Evolutionary conservation across 257 asterid genomes (phyloP).

Genomic region (Mentha longifolia): DNA sequence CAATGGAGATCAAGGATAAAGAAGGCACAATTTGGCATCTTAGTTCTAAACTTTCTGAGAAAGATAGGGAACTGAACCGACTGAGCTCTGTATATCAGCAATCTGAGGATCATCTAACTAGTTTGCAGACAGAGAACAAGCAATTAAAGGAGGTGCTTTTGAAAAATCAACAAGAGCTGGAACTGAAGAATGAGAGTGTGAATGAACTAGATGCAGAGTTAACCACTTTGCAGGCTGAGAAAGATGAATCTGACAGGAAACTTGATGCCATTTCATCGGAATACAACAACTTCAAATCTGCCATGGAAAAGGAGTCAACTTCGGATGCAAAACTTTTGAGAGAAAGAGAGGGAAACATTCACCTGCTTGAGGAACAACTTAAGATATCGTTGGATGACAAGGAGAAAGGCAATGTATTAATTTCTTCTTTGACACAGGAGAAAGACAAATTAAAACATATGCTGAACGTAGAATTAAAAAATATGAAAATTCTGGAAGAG

Average conservation of each 20-base stretch:
- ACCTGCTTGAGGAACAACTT: constrained; percentile 59
- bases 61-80: constrained; percentile 49
- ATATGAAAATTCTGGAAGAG: constrained; percentile 47
- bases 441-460: constrained; percentile 47
- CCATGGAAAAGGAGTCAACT: constrained; percentile 53
- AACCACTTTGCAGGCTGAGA: constrained; percentile 45
- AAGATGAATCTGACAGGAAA: constrained; percentile 47
- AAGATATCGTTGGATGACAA: constrained; percentile 47
- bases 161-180: constrained; percentile 58
- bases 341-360: constrained; percentile 50
- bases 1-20: constrained; percentile 63
- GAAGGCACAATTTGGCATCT: constrained; percentile 44
- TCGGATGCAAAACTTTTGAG: constrained; percentile 57
- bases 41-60: constrained; percentile 46
- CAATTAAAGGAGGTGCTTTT: constrained; percentile 47
- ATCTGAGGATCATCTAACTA: constrained; percentile 47
- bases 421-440: constrained; percentile 59
- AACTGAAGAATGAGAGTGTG: constrained; percentile 47
- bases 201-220: constrained; percentile 46
- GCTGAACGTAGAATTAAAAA: constrained; percentile 48
- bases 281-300: constrained; percentile 50
- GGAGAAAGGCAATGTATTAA: constrained; percentile 36
- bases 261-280: constrained; percentile 47
- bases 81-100: constrained; percentile 44
- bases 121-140: constrained; percentile 50